These are phyloP conservation scores for Fusarium secorum DNA, from an alignment of 2,329 filamentous ascomycete genomes.

Conservation along the genomic window DNA sequence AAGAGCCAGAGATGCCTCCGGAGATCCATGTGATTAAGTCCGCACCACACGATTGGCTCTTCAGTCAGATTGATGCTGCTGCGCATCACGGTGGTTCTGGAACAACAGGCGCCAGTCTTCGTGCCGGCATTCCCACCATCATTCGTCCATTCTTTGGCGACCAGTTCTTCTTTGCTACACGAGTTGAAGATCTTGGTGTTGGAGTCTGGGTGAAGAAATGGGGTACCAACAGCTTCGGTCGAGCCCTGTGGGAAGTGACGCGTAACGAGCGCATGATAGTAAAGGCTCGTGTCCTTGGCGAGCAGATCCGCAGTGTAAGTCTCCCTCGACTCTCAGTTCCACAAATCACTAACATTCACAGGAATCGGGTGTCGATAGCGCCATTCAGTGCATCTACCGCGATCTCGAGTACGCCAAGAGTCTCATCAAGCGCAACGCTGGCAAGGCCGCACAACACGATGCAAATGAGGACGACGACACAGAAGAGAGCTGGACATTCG, in stretches of 20 bases:
- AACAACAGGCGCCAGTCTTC: slow-evolving; percentile 90
- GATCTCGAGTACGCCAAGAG: slow-evolving; percentile 92
- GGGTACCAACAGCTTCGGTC: slow-evolving; percentile 84
- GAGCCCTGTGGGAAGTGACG: slow-evolving; percentile 90
- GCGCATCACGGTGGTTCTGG: slow-evolving; percentile 95
- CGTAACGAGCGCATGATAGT: slow-evolving; percentile 90
- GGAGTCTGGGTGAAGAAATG: slow-evolving; percentile 89
- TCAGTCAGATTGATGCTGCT: slow-evolving; percentile 90
- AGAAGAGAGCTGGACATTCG: slow-evolving; percentile 90
- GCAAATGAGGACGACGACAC: slow-evolving; percentile 64
- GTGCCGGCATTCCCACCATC: slow-evolving; percentile 91
- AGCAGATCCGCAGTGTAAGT: slow-evolving; percentile 84
- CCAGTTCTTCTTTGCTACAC: slow-evolving; percentile 92
- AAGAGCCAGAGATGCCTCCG: slow-evolving; percentile 72
- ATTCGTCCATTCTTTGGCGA: slow-evolving; percentile 98
- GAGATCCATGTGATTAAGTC: slow-evolving; percentile 90
- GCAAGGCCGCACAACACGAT: slow-evolving; percentile 56
- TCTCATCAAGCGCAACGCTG: slow-evolving; percentile 73
- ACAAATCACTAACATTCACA: slow-evolving; percentile 51
- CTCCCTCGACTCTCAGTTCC: accelerated
- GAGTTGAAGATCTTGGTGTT: slow-evolving; percentile 92
- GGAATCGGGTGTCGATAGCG: slow-evolving; percentile 90
- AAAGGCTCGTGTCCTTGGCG: slow-evolving; percentile 82
- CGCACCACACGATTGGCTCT: slow-evolving; percentile 96
- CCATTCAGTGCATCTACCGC: slow-evolving; percentile 92